Base-by-base conservation (phyloP, 2,329 filamentous ascomycete genomes). In the Nothophoma quercina region DNA sequence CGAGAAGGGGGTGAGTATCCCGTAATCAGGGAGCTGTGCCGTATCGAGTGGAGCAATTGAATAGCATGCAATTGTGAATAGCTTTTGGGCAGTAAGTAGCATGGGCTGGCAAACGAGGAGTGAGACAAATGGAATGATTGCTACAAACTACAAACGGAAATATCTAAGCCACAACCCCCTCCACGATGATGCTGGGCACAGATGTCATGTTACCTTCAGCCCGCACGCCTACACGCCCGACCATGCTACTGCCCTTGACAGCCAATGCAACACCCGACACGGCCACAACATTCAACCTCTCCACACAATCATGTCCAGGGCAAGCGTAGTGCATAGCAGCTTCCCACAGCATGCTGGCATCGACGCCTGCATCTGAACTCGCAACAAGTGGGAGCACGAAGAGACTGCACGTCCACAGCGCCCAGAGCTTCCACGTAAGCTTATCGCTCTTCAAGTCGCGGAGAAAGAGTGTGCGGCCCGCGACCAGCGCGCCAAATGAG, bases 381-480 rank as follows among this genome's bases (percentile, higher is more conserved):
- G 43, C 43, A 6, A 58, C 32, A 12, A 65, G 19, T 5, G 62
- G 62, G 26, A 65, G 39, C 6, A 30, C 48, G 29, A 60, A 65
- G 1, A 65, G 34, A 16, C 30, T 38, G 18, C 41, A 47, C 15
- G 55, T 63, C 60, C 63, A 66, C 6, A 60, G 19, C 12, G 57
- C 55, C 62, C 62, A 66, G 12, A 64, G 38, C 41, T 60, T 60
- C 57, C 55, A 64, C 8, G 59, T 67, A 30, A 39, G 9, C 39
- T 56, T 58, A 32, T 67, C 64, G 3, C 42, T 22, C 30, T 47
- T 32, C 5, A 60, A 30, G 28, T 38, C 29, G 5, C 56, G 25
- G 8, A 40, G 51, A 10, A 48, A 16, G 2, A 62, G 19, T 1
- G 49, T 59, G 7, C 60, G 40, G 1, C 19, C 34, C 1, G 60